Evolutionary conservation across 371 early-diverging fungal species (phyloP), one percentile per base, ranked within the genome.

Genomic region (Parasitella parasitica): DNA sequence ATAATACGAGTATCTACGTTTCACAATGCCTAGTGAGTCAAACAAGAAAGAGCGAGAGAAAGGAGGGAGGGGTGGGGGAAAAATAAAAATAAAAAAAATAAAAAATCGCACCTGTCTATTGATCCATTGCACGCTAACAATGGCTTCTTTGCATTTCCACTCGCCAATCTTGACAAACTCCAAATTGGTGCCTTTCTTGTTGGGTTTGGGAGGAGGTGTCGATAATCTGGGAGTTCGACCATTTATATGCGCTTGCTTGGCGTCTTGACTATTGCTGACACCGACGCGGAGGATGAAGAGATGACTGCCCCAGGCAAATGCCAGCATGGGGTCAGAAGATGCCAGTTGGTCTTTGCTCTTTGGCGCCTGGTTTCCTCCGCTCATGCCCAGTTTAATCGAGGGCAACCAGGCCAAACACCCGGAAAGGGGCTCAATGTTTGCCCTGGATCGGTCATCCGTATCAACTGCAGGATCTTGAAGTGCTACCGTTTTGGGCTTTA

Each of bases 61-160:
- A n/a, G n/a, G n/a, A n/a, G n/a, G n/a, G n/a, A n/a, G n/a, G n/a
- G n/a, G n/a, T n/a, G n/a, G n/a, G n/a, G n/a, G n/a, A n/a, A n/a
- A n/a, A n/a, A n/a, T n/a, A n/a, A n/a, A n/a, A n/a, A n/a, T n/a
- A n/a, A n/a, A n/a, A n/a, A n/a, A n/a, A n/a, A n/a, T n/a, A n/a
- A n/a, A n/a, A n/a, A n/a, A n/a, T n/a, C n/a, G 26, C 76, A 92
- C 91, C 80, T 88, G 85, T 54, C 83, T 77, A 43, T 87, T 88
- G 12, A 92, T 78, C 93, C 93, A 93, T 63, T 89, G 90, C 18
- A 90, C 66, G 1, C 85, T 87, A 15, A 93, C 90, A 64, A 93
- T 91, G 15, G 81, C 69, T 51, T 89, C 86, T 24, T 72, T 74
- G 12, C 82, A 80, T 48, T 80, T 69, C 84, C 86, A 87, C 55